Base-by-base conservation (phyloP, 805 yeast genomes). In the Tetrapisispora fleetii region DNA sequence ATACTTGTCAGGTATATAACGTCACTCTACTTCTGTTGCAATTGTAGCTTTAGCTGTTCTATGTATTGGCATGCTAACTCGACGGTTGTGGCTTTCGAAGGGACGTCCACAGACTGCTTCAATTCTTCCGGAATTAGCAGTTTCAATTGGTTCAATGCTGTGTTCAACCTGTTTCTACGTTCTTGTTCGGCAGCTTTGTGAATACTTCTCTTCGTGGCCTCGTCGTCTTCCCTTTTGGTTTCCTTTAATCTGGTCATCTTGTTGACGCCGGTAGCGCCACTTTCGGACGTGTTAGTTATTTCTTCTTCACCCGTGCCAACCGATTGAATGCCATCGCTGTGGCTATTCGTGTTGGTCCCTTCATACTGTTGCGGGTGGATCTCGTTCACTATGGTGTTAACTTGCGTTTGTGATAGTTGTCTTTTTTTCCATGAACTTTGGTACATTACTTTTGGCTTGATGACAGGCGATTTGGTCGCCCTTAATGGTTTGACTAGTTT, bases 111-210 rank as follows among this genome's bases (percentile, higher is more conserved):
- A 14, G 77, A 73, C 35, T 77, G 83, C 49, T 75, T 78, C 57
- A 79, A 69, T 22, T 65, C 64, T 6, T 80, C 77, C 0, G 95
- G 95, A 21, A 91, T 74, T 52, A 88, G 67, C 10, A 71, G 58
- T 9, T 83, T 81, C 50, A 91, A 70, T 40, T 86, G 95, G 40
- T 79, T 79, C 30, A 91, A 80, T 0, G 97, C 98, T 48, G 73
- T 69, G 64, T 93, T 93, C 82, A 91, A 84, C 53, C 99, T 74
- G 64, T 91, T 90, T 57, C 99, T 77, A 47, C 99, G 75, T 16
- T 96, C 98, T 66, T 93, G 97, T 67, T 91, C 99, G 0, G 99
- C 98, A 16, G 87, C 75, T 63, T 91, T 90, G 66, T 91, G 99
- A 0, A 70, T 65, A 65, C 68, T 69, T 48, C 61, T 57, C 40